phyloP scores from a whole-genome alignment of 2,329 filamentous ascomycete species.

The Aspergillus quadricinctus region DNA sequence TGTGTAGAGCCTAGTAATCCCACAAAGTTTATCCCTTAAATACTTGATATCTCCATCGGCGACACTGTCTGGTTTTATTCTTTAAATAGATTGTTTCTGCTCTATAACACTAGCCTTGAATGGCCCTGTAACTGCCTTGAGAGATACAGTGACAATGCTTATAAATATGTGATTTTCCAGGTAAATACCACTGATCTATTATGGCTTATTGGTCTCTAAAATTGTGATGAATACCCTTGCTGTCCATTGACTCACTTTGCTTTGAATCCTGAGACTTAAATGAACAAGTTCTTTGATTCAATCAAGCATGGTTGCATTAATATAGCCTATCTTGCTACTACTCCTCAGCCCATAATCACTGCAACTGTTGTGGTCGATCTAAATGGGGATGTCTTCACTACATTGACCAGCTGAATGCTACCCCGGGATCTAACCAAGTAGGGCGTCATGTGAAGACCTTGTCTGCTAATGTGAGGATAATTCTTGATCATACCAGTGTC shows the following conservation, averaged over 20 bases:
- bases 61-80: slow-evolving; percentile 1
- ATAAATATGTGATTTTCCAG: neutral
- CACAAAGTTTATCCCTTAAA: neutral
- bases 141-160: neutral
- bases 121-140: neutral
- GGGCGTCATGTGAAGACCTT: no score
- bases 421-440: no score
- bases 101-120: neutral
- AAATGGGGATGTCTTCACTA: no score
- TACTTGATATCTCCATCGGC: neutral
- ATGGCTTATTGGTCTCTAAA: neutral
- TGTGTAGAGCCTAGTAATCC: neutral
- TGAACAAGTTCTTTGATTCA: neutral
- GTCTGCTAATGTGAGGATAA: no score
- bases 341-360: no score
- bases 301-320: no score
- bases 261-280: neutral
- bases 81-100: neutral
- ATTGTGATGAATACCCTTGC: neutral
- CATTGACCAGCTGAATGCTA: no score
- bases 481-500: no score
- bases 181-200: neutral
- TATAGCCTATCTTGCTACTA: no score
- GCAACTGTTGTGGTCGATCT: no score
- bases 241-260: slow-evolving; percentile 1